phyloP scores from a whole-genome alignment of 306 rosid genomes.

The Lathyrus sativus region DNA sequence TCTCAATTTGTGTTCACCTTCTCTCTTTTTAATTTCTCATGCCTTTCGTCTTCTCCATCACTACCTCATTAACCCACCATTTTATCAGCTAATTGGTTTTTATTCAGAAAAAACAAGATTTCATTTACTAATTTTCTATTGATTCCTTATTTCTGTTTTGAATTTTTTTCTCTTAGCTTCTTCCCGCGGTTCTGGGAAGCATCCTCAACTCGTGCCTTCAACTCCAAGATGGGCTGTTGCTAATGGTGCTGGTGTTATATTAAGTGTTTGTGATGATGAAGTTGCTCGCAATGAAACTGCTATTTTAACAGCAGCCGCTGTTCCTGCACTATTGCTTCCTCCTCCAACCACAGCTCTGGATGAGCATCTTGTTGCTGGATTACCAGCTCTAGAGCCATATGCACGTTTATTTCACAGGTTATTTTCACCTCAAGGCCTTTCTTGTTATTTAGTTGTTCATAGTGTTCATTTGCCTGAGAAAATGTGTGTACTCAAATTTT shows the following conservation, averaged over 20 bases:
- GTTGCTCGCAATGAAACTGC: constrained; percentile 96
- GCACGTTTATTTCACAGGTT: constrained; percentile 97
- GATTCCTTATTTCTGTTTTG: constrained; percentile 18
- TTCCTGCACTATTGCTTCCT: constrained; percentile 96
- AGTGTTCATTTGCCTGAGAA: constrained; percentile 10
- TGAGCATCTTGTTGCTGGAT: constrained; percentile 96
- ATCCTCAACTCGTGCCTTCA: constrained; percentile 93
- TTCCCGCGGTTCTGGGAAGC: constrained; percentile 96
- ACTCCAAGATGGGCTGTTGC: constrained; percentile 99
- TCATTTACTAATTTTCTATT: not conserved
- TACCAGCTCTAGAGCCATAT: constrained; percentile 99
- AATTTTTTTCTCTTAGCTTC: constrained; percentile 55
- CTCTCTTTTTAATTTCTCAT: not conserved
- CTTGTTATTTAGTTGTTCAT: constrained; percentile 26
- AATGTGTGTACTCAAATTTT: constrained; percentile 27
- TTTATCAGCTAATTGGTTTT: not conserved
- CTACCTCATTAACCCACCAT: not conserved
- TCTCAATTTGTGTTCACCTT: not conserved
- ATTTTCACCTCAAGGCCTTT: constrained; percentile 31
- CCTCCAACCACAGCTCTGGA: constrained; percentile 98
- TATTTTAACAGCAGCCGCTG: constrained; percentile 92
- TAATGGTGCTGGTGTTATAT: constrained; percentile 97
- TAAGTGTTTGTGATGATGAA: constrained; percentile 98
- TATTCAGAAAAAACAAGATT: not conserved
- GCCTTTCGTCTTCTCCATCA: not conserved